Evolutionary conservation across 148 eudicot species (phyloP), one percentile per base, ranked within the genome.

Genomic region (Nepenthes gracilis): DNA sequence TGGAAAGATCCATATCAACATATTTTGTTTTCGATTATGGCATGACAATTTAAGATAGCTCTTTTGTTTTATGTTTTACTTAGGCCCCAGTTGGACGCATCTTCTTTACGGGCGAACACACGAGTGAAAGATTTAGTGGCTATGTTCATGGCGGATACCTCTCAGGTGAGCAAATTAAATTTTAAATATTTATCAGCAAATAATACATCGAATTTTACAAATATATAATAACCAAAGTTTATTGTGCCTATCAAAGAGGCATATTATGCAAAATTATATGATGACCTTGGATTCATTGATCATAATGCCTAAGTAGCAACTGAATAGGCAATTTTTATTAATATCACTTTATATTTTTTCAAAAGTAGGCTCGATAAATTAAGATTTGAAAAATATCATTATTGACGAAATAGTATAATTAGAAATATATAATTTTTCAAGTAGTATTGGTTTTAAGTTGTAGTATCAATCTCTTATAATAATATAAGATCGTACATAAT

Each of bases 121-220:
- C 97, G 4, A 90, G 95, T 47, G 95, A 86, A 69, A 82, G 78
- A 63, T 90, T 90, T 65, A 86, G 68, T 52, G 97, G 97, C 59
- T 90, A 84, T 55, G 91, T 90, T 33, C 97, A 90, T 53, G 97
- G 97, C 54, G 97, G 88, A 32, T 84, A 84, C 70, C 82, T 90
- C 50, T 86, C 95, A 63, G 95, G 96, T 88, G 62, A 63, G 69
- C 49, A 9, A 9, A 10, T 47, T 45, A n/a, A 47, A 14, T 12
- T 23, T 36, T 58, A 1, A 23, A 23, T 58, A 38, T 6, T 36
- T 57, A 57, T 49, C 35, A 52, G 55, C 23, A 23, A 23, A 23
- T 52, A 9, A 4, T 57, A 3, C 48, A 7, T 1, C 23, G 23
- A 23, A 23, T 23, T 23, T 0, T 36, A 15, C 12, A 52, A 11